A percentile compares a stretch with the other conserved stretches of the same genome.
These are phyloP conservation scores for Saccharomyces pastorianus DNA, from an alignment of 1,139 yeast genomes.

Conservation along the genomic window DNA sequence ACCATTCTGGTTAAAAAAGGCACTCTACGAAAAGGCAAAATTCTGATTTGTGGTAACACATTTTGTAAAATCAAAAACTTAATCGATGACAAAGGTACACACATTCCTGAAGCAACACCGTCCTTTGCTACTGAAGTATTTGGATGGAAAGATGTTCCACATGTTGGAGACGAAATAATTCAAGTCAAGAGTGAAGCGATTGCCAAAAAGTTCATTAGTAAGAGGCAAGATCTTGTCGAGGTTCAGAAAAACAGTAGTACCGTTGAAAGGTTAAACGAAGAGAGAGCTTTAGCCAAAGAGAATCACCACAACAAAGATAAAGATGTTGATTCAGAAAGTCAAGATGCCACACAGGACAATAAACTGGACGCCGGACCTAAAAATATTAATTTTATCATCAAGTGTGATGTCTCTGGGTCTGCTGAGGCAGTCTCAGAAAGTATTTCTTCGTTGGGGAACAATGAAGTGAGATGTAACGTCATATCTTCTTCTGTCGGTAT, in stretches of 20 bases:
- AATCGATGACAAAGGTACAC: constrained; percentile 64
- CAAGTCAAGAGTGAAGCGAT: constrained; percentile 65
- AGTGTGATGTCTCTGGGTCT: constrained; percentile 80
- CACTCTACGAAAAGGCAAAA: constrained; percentile 56
- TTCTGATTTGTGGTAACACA: constrained; percentile 76
- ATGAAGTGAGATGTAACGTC: constrained; percentile 64
- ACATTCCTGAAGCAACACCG: constrained; percentile 67
- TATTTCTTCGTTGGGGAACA: constrained; percentile 73
- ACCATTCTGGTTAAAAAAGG: constrained; percentile 81
- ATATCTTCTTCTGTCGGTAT: constrained; percentile 74
- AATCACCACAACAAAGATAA: constrained; percentile 32
- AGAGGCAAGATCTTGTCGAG: constrained; percentile 49
- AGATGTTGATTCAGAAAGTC: constrained; percentile 39
- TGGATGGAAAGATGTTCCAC: constrained; percentile 94
- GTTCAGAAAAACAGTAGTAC: constrained; percentile 56
- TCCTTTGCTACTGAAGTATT: constrained; percentile 85
- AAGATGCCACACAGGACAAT: constrained; percentile 18
- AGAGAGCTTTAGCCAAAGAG: constrained; percentile 33
- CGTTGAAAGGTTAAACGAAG: constrained; percentile 62
- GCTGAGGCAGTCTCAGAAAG: constrained; percentile 65
- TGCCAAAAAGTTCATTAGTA: constrained; percentile 68
- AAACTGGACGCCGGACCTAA: constrained; percentile 22
- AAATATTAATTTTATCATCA: constrained; percentile 59
- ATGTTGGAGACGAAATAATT: constrained; percentile 78
- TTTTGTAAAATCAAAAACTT: constrained; percentile 79